Base-by-base conservation (phyloP, 805 yeast species). In the Ogataea nakhonphanomensis region DNA sequence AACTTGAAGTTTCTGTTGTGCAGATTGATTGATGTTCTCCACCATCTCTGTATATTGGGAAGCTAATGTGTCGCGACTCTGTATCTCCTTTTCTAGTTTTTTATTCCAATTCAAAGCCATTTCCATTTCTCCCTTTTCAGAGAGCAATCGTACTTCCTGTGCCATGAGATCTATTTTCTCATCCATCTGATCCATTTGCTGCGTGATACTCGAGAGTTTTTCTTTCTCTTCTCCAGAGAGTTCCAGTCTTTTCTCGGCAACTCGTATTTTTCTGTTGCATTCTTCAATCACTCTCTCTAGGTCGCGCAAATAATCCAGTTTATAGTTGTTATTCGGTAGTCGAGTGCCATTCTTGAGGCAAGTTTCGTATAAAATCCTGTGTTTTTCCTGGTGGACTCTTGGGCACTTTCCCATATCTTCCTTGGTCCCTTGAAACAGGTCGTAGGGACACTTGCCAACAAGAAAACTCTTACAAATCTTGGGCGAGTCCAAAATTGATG, bases 381-480 rank as follows among this genome's bases (percentile, higher is more conserved):
- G 79, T 49, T 84, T 83, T 50, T 86, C 87, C 25, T 79, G 58
- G 59, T 90, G 97, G 13, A 81, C 62, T 49, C 73, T 74, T 0
- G 87, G 86, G 57, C 98, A 90, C 44, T 72, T 71, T 1, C 96
- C 96, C 47, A 85, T 62, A 55, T 84, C 86, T 55, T 83, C 84
- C 58, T 88, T 89, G 9, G 96, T 86, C 6, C 87, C 86, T 9
- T 72, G 71, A 55, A 90, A 85, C 33, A 89, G 59, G 48, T 89
- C 96, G 58, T 84, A 81, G 0, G 95, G 91, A 52, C 98, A 90
- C 7, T 76, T 74, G 0, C 93, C 96, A 11, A 87, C 86, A n/a
- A 90, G 60, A 57, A 81, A 90, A 13, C 84, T 70, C 57, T 84
- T 84, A 62, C 98, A 90, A 6, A 88, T 79, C 31, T 77, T 67